Evolutionary conservation across 164 flowering plant genomes (phyloP), one percentile per base, ranked within the genome.

Genomic region (Vitis riparia): DNA sequence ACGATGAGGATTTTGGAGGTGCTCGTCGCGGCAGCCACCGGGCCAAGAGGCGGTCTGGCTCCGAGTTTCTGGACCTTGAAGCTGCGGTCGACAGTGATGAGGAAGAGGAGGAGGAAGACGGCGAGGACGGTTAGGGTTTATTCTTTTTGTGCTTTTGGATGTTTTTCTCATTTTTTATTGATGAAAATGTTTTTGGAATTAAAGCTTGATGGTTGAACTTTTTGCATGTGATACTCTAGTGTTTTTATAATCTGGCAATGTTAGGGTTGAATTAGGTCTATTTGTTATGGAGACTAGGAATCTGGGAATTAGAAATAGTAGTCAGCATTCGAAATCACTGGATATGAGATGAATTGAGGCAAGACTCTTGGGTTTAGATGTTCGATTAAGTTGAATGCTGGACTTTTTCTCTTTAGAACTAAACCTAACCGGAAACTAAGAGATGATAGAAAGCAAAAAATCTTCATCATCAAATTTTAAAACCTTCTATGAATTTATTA

Each of bases 81-180:
- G 92, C 92, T 0, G 68, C 61, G 12, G 91, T 83, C 1, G 95
- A 84, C 55, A 73, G 73, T 14, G 92, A 87, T 8, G 91, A 80
- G 0, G 92, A 87, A 0, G 92, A 87, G 62, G 92, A 88, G 15
- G 95, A 90, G 48, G 96, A 89, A 1, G 97, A 89, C 12, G 90
- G 79, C 10, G 94, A 89, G 70, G 91, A 87, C 57, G 94, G 92
- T 88, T 76, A 62, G 80, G 15, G 17, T 51, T 29, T 29, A 2
- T 1, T 47, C 15, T 49, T 27, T 55, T 58, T 29, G 59, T 60
- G n/a, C 16, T 9, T 44, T 19, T 65, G 53, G 9, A 14, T 60
- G 5, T 11, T 1, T 23, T 11, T 23, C 27, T 23, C 27, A 23
- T 23, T 23, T 23, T 23, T 23, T 23, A 23, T 59, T n/a, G 16